These are phyloP conservation scores for Cyberlindnera suaveolens DNA, from an alignment of 805 yeast genomes.

Conservation along the genomic window DNA sequence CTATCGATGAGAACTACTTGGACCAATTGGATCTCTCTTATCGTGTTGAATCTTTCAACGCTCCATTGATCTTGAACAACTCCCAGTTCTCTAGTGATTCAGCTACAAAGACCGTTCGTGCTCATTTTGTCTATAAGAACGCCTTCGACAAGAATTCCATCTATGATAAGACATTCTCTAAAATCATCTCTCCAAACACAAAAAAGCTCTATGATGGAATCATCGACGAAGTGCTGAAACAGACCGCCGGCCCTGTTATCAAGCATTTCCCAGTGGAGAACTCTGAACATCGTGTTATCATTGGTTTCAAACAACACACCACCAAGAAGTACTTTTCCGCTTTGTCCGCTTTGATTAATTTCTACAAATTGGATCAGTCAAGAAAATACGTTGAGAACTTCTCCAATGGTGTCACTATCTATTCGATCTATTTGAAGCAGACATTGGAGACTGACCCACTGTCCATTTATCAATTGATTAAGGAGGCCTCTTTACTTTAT, in stretches of 20 bases:
- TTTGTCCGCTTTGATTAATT: constrained; percentile 76
- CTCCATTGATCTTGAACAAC: constrained; percentile 43
- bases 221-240: constrained; percentile 54
- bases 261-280: constrained; percentile 78
- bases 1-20: constrained; percentile 77
- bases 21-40: constrained; percentile 48
- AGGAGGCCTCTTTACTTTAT: constrained; percentile 88
- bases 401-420: constrained; percentile 78
- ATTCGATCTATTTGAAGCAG: constrained; percentile 79
- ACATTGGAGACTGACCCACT: constrained; percentile 46
- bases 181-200: constrained; percentile 75
- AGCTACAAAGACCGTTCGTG: constrained; percentile 45
- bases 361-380: constrained; percentile 77
- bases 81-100: constrained; percentile 21
- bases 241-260: constrained; percentile 86
- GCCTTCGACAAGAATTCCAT: constrained; percentile 45
- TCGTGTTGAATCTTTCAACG: constrained; percentile 74
- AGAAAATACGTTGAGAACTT: constrained; percentile 94
- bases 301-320: constrained; percentile 80
- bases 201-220: constrained; percentile 70
- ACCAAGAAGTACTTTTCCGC: constrained; percentile 88
- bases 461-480: constrained; percentile 82
- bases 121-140: constrained; percentile 82
- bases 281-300: constrained; percentile 78
- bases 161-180: constrained; percentile 73